Evolutionary conservation across 2,329 filamentous ascomycete species (phyloP).

Genomic region (Xylariales sp.): DNA sequence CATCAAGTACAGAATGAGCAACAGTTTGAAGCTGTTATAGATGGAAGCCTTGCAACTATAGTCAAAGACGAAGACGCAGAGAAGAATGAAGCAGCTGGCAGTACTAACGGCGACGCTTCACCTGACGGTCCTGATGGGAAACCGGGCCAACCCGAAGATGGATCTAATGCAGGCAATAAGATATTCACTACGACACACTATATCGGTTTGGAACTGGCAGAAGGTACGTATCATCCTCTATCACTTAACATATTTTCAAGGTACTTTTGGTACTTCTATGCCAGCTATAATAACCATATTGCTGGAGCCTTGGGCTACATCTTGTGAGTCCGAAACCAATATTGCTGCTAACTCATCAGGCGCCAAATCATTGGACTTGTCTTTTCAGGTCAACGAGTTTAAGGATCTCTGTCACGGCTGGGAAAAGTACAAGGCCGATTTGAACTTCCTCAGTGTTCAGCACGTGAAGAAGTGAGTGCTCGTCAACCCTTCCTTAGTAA

Average conservation of each 20-base stretch:
- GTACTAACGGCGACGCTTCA: slow-evolving; percentile 1
- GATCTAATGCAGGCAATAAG: slow-evolving; percentile 25
- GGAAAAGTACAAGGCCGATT: slow-evolving; percentile 68
- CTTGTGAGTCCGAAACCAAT: background rate
- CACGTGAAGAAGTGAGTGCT: slow-evolving; percentile 72
- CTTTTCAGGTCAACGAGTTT: slow-evolving; percentile 80
- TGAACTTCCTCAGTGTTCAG: slow-evolving; percentile 75
- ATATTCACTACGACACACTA: slow-evolving; percentile 93
- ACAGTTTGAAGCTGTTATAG: slow-evolving; percentile 49
- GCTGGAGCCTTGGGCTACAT: background rate
- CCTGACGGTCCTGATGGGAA: background rate
- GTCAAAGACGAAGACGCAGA: slow-evolving; percentile 14
- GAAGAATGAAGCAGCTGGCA: background rate
- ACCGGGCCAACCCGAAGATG: slow-evolving; percentile 15
- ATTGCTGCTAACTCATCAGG: slow-evolving; percentile 40
- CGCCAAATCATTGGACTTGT: slow-evolving; percentile 70
- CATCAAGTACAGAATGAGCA: slow-evolving; percentile 61
- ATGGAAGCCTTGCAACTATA: slow-evolving; percentile 46
- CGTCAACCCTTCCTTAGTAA: slow-evolving; percentile 27
- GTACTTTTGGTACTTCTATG: no score
- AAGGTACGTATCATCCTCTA: slow-evolving; percentile 51
- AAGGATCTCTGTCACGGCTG: slow-evolving; percentile 75
- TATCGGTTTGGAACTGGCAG: slow-evolving; percentile 76
- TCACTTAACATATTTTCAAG: background rate
- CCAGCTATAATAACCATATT: no score